These are phyloP conservation scores for Chaetothyriales sp. DNA, from an alignment of 2,329 filamentous ascomycete genomes.

Conservation along the genomic window DNA sequence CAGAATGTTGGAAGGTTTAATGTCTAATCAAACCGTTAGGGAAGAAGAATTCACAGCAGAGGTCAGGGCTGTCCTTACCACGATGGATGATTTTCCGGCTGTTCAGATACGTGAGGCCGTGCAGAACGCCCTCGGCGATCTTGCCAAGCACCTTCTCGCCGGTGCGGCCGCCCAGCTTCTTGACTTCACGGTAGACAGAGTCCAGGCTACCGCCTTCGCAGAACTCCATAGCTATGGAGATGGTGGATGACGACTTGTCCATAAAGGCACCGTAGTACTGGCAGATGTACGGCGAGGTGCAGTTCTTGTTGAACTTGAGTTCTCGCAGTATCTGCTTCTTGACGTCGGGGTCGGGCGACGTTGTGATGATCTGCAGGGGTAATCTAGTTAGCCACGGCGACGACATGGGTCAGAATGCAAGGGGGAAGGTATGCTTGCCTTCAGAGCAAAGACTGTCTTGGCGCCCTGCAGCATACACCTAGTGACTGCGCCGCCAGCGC, in stretches of 20 bases:
- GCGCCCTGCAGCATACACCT: conserved; percentile 76
- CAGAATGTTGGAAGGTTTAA: conserved; percentile 95
- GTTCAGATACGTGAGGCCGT: conserved; percentile 87
- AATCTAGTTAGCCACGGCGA: background rate
- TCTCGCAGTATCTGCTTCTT: conserved; percentile 98
- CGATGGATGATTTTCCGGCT: conserved; percentile 94
- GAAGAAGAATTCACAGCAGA: background rate
- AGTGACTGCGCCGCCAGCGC: conserved; percentile 89
- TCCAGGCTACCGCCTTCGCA: conserved; percentile 93
- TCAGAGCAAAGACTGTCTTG: conserved; percentile 88
- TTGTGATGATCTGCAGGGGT: conserved; percentile 68
- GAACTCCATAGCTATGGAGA: conserved; percentile 98
- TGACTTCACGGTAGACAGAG: conserved; percentile 94
- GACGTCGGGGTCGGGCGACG: conserved; percentile 91
- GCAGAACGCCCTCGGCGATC: conserved; percentile 85
- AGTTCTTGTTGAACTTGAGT: conserved; percentile 94
- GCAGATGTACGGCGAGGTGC: conserved; percentile 90
- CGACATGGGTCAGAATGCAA: background rate
- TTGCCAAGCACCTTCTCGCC: conserved; percentile 96
- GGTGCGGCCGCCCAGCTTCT: conserved; percentile 82
- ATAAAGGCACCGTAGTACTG: conserved; percentile 95
- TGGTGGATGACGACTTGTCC: conserved; percentile 87
- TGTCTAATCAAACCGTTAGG: conserved; percentile 42
- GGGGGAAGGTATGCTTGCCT: conserved; percentile 45
- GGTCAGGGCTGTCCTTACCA: conserved; percentile 24